These are phyloP conservation scores for Poa annua DNA, from an alignment of 176 grass and related monocot genomes.

Conservation along the genomic window DNA sequence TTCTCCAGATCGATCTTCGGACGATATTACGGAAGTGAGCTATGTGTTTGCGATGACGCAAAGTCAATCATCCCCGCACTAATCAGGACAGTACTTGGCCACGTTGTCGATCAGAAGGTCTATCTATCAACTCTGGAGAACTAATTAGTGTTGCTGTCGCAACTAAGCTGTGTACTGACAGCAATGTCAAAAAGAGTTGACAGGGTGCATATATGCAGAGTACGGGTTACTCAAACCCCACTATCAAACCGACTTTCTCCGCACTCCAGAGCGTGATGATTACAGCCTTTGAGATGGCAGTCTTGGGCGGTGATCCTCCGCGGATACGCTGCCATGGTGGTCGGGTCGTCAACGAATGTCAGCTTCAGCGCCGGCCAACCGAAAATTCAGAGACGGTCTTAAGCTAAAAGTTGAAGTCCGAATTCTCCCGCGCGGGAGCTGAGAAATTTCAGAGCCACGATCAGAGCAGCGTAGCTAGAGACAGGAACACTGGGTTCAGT, in stretches of 20 bases:
- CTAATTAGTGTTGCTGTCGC: background rate
- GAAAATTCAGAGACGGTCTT: too few species aligned
- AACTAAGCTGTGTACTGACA: background rate
- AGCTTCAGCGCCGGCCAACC: too few species aligned
- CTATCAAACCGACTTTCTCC: constrained; percentile 35
- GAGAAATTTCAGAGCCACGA: too few species aligned
- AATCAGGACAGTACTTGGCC: background rate
- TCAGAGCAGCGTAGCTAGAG: too few species aligned
- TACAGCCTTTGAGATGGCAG: constrained; percentile 37
- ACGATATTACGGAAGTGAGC: background rate
- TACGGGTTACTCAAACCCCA: constrained; percentile 42
- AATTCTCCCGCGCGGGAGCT: too few species aligned
- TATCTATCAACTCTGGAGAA: background rate
- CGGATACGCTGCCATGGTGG: background rate
- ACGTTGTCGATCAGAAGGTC: too few species aligned
- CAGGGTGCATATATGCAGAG: background rate
- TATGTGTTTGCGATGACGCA: background rate
- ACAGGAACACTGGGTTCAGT: too few species aligned
- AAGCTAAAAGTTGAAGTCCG: too few species aligned
- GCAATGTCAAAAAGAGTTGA: background rate
- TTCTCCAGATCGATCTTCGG: background rate
- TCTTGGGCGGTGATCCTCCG: constrained; percentile 44
- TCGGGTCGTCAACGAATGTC: constrained; percentile 27
- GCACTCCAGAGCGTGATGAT: constrained; percentile 50
- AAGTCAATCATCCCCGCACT: background rate